These are phyloP conservation scores for Stramenopiles sp. DNA, from an alignment of 352 stramenopile species.

Conservation along the genomic window DNA sequence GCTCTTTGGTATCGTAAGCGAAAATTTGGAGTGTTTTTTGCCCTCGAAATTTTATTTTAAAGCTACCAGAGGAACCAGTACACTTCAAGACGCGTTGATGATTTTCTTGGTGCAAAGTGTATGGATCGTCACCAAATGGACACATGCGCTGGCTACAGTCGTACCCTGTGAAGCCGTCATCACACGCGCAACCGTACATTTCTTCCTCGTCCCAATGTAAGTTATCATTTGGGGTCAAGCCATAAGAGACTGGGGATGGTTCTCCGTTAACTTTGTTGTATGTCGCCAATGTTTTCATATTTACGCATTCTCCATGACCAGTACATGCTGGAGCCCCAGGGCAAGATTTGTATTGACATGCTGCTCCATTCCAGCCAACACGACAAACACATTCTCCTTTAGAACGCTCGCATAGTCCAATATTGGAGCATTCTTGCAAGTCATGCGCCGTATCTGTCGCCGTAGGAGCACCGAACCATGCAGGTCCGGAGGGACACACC, in stretches of 20 bases:
- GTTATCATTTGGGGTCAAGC: neutral
- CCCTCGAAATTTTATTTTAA: no score
- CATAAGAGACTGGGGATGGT: neutral
- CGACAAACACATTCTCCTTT: conserved; percentile 40
- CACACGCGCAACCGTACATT: conserved; percentile 63
- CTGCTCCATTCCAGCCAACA: conserved; percentile 35
- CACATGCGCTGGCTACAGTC: neutral
- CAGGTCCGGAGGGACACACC: conserved; percentile 38
- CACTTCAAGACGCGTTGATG: no score
- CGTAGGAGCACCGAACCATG: conserved; percentile 37
- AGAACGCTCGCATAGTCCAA: conserved; percentile 33
- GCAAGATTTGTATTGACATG: conserved; percentile 40
- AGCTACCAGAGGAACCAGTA: no score
- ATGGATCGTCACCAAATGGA: conserved; percentile 55
- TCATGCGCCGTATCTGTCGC: conserved; percentile 37
- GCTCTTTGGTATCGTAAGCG: no score
- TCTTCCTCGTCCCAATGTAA: conserved; percentile 58
- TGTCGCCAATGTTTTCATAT: conserved; percentile 41
- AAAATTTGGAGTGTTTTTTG: no score
- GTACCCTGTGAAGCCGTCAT: conserved; percentile 13
- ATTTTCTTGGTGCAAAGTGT: no score
- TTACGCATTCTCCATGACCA: conserved; percentile 50
- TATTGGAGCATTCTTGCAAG: conserved; percentile 37
- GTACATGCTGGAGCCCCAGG: conserved; percentile 34
- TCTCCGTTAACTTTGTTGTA: neutral